phyloP scores from a whole-genome alignment of 768 basidiomycete genomes.

The Daedaleopsis sinensis region DNA sequence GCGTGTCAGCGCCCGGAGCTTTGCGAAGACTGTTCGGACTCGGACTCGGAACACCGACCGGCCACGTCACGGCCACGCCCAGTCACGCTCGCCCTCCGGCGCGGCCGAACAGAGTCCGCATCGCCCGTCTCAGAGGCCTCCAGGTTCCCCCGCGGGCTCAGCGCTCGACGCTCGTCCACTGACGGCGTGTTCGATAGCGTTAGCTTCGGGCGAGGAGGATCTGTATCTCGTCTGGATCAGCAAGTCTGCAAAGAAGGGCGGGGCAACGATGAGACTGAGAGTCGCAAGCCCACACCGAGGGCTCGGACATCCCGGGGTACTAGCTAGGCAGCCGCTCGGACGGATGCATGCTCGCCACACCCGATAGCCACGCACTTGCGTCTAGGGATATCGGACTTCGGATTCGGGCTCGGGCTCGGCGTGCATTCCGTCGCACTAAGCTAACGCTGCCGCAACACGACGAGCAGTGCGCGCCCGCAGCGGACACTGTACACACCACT shows the following conservation, averaged over 20 bases:
- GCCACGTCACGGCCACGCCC: slow-evolving; percentile 5
- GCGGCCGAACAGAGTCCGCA: background rate
- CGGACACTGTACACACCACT: no score
- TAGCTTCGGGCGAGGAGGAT: background rate
- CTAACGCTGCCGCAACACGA: no score
- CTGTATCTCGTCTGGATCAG: background rate
- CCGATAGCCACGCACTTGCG: no score
- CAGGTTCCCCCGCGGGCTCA: no score
- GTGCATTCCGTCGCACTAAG: no score
- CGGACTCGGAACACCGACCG: background rate
- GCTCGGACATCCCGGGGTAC: background rate
- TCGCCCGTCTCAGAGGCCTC: background rate
- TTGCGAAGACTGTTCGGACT: slow-evolving; percentile 7
- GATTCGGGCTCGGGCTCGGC: no score
- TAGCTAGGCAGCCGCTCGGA: no score
- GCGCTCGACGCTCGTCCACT: no score
- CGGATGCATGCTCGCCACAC: no score
- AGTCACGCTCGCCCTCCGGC: slow-evolving; percentile 8
- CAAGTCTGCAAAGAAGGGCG: background rate
- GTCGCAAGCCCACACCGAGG: background rate
- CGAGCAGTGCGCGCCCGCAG: no score
- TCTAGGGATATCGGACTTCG: no score
- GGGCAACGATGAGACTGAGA: no score
- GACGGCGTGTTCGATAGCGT: background rate
- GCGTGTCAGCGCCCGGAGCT: slow-evolving; percentile 14